Base-by-base conservation (phyloP, 1,139 yeast species). In the Protomyces gravidus region DNA sequence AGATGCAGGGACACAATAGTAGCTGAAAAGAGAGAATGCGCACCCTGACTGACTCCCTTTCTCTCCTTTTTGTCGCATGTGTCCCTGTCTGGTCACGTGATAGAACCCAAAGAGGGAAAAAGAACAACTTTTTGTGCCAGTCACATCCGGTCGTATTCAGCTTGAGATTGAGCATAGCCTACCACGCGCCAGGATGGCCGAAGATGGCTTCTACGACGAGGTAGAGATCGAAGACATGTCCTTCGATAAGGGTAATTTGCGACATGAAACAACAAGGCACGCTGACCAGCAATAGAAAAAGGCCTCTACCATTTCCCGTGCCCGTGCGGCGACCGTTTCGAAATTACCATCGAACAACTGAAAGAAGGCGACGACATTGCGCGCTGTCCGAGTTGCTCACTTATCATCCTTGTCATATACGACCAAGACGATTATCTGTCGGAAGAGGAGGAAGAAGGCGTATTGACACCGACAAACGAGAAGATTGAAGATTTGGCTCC, bases 191-290 rank as follows among this genome's bases (percentile, higher is more conserved):
- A n/a, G n/a, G 17, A 72, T 71, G 78, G 76, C 85, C 19, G 42
- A 36, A 11, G 48, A 51, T 51, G 48, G 48, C 39, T 80, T 87
- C 36, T 92, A 92, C 73, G 98, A 92, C 71, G 95, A 92, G 71
- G 84, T 92, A 63, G 98, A 92, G 76, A 92, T 94, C 60, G 98
- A 92, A 73, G 99, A 92, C 71, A 89, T 92, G 82, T 85, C 90
- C 4, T 92, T 82, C 71, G 62, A 56, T 19, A 50, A 53, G 46
- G 42, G 45, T 36, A 42, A 26, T 2, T n/a, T n/a, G n/a, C 13
- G 36, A 13, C 36, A 30, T 30, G 27, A 13, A 13, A 9, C n/a
- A 17, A 21, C 21, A 39, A 11, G 25, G 23, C 15, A 36, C 97
- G 92, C 92, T 2, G n/a, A n/a, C n/a, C 36, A 7, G 36, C 13